Percentiles rank a stretch among this genome's conserved stretches.
Evolutionary conservation across 805 yeast genomes (phyloP).

Genomic region (Cyberlindnera misumaiensis): DNA sequence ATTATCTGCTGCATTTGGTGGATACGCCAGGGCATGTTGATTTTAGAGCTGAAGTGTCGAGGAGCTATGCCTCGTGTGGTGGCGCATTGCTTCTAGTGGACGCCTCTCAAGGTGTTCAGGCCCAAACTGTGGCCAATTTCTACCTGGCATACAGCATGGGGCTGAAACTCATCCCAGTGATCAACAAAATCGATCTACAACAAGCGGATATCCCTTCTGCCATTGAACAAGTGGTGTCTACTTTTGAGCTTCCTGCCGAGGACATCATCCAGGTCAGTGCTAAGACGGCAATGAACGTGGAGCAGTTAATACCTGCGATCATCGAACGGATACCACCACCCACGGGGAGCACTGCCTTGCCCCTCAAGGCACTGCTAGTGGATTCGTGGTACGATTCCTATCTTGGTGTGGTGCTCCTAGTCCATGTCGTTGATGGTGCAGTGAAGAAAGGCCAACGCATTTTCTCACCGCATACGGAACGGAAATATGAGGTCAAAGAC

Average conservation of each 20-base stretch:
- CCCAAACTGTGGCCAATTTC: slow-evolving; percentile 97
- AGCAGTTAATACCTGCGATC: slow-evolving; percentile 70
- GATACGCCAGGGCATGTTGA: slow-evolving; percentile 99
- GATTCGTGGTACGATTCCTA: slow-evolving; percentile 97
- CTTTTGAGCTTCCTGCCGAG: slow-evolving; percentile 71
- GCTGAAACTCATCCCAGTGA: slow-evolving; percentile 76
- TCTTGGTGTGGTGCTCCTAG: slow-evolving; percentile 82
- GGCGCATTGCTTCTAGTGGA: slow-evolving; percentile 89
- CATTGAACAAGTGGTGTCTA: slow-evolving; percentile 74
- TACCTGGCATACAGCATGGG: slow-evolving; percentile 84
- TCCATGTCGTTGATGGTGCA: slow-evolving; percentile 78
- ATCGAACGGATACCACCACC: slow-evolving; percentile 81
- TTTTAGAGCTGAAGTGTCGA: slow-evolving; percentile 85
- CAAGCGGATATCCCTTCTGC: slow-evolving; percentile 80
- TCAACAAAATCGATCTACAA: slow-evolving; percentile 86
- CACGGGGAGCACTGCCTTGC: slow-evolving; percentile 42
- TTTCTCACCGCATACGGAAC: slow-evolving; percentile 67
- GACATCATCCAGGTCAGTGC: slow-evolving; percentile 86
- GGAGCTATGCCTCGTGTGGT: slow-evolving; percentile 94
- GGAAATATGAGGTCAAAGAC: slow-evolving; percentile 81
- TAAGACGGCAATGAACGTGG: slow-evolving; percentile 81
- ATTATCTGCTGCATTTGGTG: slow-evolving; percentile 81
- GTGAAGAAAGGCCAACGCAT: slow-evolving; percentile 70
- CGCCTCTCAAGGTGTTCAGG: slow-evolving; percentile 95
- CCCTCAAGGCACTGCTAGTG: slow-evolving; percentile 73